Evolutionary conservation across 495 filamentous ascomycete species (phyloP).

Genomic region (Oidiodendron maius): DNA sequence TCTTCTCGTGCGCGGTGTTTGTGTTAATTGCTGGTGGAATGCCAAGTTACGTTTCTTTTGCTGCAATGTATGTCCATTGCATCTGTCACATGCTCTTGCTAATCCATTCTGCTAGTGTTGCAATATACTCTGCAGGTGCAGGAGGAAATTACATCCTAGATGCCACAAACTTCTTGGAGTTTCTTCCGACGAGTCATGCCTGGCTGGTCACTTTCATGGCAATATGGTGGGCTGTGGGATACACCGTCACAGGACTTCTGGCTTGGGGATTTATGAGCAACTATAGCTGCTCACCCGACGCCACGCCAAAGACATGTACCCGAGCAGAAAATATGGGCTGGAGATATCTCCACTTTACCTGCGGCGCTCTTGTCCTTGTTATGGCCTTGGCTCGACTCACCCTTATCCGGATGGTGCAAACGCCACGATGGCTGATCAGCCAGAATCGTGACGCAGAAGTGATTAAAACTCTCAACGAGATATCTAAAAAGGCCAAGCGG

Average conservation of each 20-base stretch:
- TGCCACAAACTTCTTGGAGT: conserved; percentile 27
- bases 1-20: conserved; percentile 31
- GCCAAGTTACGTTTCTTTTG: background rate
- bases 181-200: conserved; percentile 25
- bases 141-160: conserved; percentile 31
- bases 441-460: background rate
- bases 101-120: conserved; percentile 20
- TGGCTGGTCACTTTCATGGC: conserved; percentile 35
- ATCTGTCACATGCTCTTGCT: background rate
- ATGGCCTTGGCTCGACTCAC: conserved; percentile 20
- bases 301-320: conserved; percentile 10
- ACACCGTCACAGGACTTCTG: conserved; percentile 33
- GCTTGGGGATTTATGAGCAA: conserved; percentile 36
- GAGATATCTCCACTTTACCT: conserved; percentile 31
- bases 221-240: conserved; percentile 33
- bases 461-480: conserved; percentile 14
- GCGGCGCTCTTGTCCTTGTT: conserved; percentile 25
- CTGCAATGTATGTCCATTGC: background rate
- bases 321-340: conserved; percentile 29
- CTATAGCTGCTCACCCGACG: conserved; percentile 26
- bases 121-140: conserved; percentile 28
- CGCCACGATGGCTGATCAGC: background rate
- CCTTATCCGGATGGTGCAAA: conserved; percentile 12
- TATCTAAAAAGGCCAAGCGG: conserved; percentile 21
- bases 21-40: background rate